Percentiles rank a stretch among this genome's conserved stretches.
phyloP scores from a whole-genome alignment of 805 yeast genomes.

The Ogataea pilisensis region DNA sequence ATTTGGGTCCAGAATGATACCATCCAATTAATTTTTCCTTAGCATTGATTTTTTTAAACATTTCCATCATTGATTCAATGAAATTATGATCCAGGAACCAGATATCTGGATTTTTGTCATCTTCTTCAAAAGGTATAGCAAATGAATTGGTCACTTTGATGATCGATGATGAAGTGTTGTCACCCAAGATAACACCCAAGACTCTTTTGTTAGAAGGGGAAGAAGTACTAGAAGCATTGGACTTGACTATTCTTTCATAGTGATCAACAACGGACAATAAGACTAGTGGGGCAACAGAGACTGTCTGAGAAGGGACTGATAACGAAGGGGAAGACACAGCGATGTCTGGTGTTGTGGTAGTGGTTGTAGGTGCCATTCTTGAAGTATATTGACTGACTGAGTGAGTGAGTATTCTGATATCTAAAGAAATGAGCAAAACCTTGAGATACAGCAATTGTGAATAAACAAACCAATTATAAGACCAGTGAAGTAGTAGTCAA shows the following conservation, averaged over 20 bases:
- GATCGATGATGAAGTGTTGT: conserved; percentile 44
- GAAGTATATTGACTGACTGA: not conserved
- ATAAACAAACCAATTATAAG: too few relatives aligned
- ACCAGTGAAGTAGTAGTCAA: too few relatives aligned
- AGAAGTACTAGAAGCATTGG: conserved; percentile 18
- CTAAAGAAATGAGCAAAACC: too few relatives aligned
- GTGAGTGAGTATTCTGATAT: too few relatives aligned
- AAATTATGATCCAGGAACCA: conserved; percentile 98
- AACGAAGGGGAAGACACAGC: not conserved
- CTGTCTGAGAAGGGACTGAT: conserved; percentile 36
- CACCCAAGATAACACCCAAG: conserved; percentile 92
- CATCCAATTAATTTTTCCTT: conserved; percentile 96
- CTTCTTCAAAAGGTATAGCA: conserved; percentile 98
- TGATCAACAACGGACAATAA: conserved; percentile 93
- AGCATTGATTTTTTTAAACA: conserved; percentile 97
- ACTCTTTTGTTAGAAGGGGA: conserved; percentile 60
- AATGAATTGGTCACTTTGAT: conserved; percentile 86
- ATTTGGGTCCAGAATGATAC: conserved; percentile 97
- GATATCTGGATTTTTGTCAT: conserved; percentile 82
- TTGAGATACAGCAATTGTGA: too few relatives aligned
- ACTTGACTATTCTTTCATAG: conserved; percentile 71
- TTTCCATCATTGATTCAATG: conserved; percentile 93
- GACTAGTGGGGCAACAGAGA: conserved; percentile 93
- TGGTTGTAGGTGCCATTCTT: conserved; percentile 3
- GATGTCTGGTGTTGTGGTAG: too few relatives aligned